These are phyloP conservation scores for Neonectria hederae DNA, from an alignment of 2,329 filamentous ascomycete genomes.

Conservation along the genomic window DNA sequence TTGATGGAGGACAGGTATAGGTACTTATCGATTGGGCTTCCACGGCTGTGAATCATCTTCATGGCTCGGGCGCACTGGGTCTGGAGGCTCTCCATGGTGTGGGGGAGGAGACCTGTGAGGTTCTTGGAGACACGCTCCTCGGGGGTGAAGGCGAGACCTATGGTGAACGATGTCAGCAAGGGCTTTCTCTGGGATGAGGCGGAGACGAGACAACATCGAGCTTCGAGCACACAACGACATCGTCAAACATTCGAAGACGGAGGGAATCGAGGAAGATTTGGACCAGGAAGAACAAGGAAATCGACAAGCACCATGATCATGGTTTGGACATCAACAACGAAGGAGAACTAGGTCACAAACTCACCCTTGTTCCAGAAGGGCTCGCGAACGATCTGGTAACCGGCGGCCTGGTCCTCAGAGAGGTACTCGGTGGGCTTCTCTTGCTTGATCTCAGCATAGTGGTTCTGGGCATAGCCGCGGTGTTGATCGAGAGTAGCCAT, in stretches of 20 bases:
- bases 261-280: not conserved
- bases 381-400: slow-evolving; percentile 70
- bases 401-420: slow-evolving; percentile 60
- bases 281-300: slow-evolving; percentile 4
- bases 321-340: slow-evolving; percentile 22
- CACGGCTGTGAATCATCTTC: slow-evolving; percentile 76
- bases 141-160: slow-evolving; percentile 71
- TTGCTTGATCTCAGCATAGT: slow-evolving; percentile 66
- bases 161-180: slow-evolving; percentile 23
- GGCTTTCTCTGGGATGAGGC: not conserved
- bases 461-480: slow-evolving; percentile 67
- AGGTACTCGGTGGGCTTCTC: slow-evolving; percentile 63
- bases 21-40: slow-evolving; percentile 82
- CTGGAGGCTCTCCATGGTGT: slow-evolving; percentile 68
- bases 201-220: not conserved
- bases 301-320: slow-evolving; percentile 23
- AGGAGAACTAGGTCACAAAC: slow-evolving; percentile 30
- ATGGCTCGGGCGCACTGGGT: slow-evolving; percentile 74
- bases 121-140: slow-evolving; percentile 72
- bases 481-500: slow-evolving; percentile 68
- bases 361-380: slow-evolving; percentile 74
- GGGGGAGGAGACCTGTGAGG: slow-evolving; percentile 72
- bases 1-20: slow-evolving; percentile 82
- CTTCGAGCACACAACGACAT: not conserved
- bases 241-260: not conserved